Conservation (phyloP, 352 stramenopile species). For the Globisporangium okanoganense region DNA sequence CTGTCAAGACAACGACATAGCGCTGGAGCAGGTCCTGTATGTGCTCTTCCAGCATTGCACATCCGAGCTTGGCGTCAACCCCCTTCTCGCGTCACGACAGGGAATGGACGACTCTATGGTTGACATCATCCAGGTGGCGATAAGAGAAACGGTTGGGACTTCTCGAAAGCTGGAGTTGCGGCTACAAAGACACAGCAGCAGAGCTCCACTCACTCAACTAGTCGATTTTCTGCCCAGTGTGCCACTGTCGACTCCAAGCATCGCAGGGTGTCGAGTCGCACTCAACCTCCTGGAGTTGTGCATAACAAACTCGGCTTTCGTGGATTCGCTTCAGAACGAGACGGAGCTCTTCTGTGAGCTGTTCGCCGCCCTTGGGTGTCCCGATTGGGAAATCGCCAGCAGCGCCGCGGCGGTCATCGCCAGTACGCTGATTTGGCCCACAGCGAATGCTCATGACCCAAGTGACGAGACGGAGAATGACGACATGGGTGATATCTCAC, state of each 20-base stretch:
- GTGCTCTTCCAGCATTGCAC: slow-evolving; percentile 6
- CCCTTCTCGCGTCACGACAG: not conserved
- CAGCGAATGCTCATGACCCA: not conserved
- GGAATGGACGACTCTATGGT: not conserved
- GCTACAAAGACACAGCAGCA: not conserved
- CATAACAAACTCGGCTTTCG: slow-evolving; percentile 4
- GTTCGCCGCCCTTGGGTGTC: slow-evolving; percentile 16
- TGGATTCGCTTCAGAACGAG: slow-evolving; percentile 9
- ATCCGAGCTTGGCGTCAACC: slow-evolving; percentile 2
- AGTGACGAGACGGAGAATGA: not conserved
- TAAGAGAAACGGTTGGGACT: slow-evolving; percentile 3
- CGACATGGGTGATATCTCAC: not conserved
- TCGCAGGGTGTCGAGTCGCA: not conserved
- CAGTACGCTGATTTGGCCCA: not conserved
- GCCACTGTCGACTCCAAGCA: not conserved
- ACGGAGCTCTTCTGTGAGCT: slow-evolving; percentile 14
- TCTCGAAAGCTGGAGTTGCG: slow-evolving; percentile 3
- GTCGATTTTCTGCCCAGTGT: slow-evolving; percentile 1
- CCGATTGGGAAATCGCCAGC: slow-evolving; percentile 9
- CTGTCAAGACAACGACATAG: not conserved
- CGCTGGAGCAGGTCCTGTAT: not conserved
- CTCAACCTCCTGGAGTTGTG: slow-evolving; percentile 9
- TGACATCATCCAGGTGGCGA: slow-evolving; percentile 4
- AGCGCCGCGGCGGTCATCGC: slow-evolving; percentile 1
- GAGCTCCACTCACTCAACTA: not conserved